Conservation (phyloP, 139 green algal genomes). For the Gonium pectorale region DNA sequence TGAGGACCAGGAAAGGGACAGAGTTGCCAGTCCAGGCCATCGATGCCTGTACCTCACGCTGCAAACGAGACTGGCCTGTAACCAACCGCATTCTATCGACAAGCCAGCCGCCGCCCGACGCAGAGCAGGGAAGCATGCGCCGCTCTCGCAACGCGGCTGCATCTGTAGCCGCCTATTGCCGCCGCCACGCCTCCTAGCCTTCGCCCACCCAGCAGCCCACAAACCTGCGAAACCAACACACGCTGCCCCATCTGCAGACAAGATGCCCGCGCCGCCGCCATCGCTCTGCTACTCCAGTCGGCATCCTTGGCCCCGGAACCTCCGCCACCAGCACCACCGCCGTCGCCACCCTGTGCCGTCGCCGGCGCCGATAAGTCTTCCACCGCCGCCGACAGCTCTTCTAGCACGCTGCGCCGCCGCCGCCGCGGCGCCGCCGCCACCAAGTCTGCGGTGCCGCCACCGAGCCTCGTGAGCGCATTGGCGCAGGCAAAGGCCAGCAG, state of each 20-base stretch:
- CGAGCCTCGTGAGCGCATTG: conserved; percentile 8
- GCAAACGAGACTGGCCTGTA: no score
- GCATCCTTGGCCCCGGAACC: not conserved
- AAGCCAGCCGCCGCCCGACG: no score
- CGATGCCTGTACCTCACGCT: no score
- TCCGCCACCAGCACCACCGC: no score
- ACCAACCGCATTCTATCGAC: no score
- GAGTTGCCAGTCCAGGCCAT: no score
- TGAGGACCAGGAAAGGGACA: not conserved
- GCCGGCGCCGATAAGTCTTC: no score
- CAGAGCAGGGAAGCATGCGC: no score
- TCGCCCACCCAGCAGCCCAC: not conserved
- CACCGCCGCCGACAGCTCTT: not conserved
- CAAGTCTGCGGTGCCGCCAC: conserved; percentile 8
- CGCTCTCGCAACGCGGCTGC: no score
- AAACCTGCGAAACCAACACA: conserved; percentile 29
- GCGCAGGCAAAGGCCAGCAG: conserved; percentile 42
- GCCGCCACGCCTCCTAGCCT: no score
- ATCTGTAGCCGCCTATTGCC: no score
- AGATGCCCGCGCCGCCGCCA: conserved; percentile 13
- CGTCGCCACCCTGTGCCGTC: not conserved
- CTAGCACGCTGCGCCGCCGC: not conserved
- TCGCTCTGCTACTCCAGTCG: not conserved
- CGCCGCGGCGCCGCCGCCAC: no score
- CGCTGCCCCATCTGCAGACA: conserved; percentile 34